A percentile compares a stretch with the other conserved stretches of the same genome.
phyloP scores from a whole-genome alignment of 1,139 yeast genomes.

The Kazachstania sp. region DNA sequence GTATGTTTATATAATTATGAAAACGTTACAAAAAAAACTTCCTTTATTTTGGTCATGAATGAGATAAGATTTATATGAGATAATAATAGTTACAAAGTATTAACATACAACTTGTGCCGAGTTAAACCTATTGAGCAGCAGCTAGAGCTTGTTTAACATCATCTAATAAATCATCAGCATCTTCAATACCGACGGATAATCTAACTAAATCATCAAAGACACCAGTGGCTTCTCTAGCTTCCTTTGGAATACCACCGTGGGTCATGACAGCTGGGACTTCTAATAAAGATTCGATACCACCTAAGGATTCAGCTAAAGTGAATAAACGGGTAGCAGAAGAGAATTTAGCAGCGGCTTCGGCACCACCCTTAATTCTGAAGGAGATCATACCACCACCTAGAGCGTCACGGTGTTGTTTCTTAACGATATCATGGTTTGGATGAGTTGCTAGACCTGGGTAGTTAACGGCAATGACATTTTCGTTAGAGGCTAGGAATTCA shows the following conservation, averaged over 20 bases:
- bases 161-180: conserved; percentile 63
- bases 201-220: conserved; percentile 77
- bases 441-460: conserved; percentile 75
- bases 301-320: conserved; percentile 83
- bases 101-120: not conserved
- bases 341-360: conserved; percentile 64
- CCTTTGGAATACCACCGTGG: conserved; percentile 84
- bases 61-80: not conserved
- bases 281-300: conserved; percentile 79
- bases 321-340: conserved; percentile 68
- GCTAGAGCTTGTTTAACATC: conserved; percentile 67
- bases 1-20: too few species aligned
- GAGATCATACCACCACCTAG: conserved; percentile 92
- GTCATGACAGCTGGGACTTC: conserved; percentile 93
- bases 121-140: conserved; percentile 16
- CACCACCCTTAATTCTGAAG: conserved; percentile 78
- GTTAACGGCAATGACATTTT: conserved; percentile 55
- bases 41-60: not conserved
- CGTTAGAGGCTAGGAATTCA: conserved; percentile 46
- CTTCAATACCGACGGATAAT: conserved; percentile 84
- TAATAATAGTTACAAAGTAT: not conserved
- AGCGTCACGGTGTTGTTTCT: conserved; percentile 72
- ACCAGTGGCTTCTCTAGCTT: conserved; percentile 70
- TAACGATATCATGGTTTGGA: conserved; percentile 53
- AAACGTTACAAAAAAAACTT: not conserved